Conservation (phyloP, 306 rosid species). For the Pyrus bretschneideri region DNA sequence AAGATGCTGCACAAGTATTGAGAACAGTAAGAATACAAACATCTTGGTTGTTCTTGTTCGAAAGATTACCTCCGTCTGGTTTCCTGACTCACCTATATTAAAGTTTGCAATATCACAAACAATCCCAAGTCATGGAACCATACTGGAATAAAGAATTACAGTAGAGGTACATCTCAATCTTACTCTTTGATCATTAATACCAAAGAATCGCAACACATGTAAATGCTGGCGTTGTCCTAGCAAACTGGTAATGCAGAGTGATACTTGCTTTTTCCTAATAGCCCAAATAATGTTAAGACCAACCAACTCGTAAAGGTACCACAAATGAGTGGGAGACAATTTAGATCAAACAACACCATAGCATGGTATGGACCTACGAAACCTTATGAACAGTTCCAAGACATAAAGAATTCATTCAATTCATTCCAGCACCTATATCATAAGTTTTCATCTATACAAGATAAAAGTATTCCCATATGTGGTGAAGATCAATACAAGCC, state of each 20-base stretch:
- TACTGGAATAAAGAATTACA: background rate
- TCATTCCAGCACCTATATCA: background rate
- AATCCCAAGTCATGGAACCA: constrained; percentile 1
- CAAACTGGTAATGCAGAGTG: background rate
- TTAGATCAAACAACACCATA: background rate
- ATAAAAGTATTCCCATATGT: background rate
- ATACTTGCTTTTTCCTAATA: background rate
- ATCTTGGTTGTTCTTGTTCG: background rate
- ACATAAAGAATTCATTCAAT: background rate
- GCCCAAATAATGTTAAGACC: background rate
- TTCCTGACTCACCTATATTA: background rate
- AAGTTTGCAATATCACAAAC: background rate
- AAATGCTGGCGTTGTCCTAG: background rate
- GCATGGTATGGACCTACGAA: background rate
- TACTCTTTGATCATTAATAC: background rate
- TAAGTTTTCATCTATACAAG: background rate
- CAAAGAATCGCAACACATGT: background rate
- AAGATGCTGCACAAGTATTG: constrained; percentile 49
- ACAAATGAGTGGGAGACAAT: background rate
- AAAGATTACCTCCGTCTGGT: background rate
- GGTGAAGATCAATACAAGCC: background rate
- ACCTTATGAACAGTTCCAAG: background rate
- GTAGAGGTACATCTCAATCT: constrained; percentile 4
- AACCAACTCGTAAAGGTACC: background rate
- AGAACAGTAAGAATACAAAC: constrained; percentile 6